A percentile compares a stretch with the other conserved stretches of the same genome.
Conservation (phyloP, 1,284 basidiomycete species). For the Coniferiporia weirii region DNA sequence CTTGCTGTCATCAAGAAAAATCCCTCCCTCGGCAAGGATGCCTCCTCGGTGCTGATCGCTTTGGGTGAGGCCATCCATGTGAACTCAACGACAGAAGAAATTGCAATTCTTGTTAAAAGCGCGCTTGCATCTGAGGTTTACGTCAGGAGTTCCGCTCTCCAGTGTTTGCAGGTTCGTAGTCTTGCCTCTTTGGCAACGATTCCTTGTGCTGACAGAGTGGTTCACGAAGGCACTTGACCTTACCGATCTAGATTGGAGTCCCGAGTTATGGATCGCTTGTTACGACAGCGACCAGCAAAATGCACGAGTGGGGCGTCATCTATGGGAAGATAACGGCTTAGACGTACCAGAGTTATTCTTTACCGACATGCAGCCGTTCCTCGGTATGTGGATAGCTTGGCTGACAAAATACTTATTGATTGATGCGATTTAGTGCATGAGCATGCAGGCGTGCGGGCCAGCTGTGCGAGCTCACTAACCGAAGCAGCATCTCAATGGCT, state of each 20-base stretch:
- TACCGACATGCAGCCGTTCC: constrained; percentile 55
- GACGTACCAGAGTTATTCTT: constrained; percentile 81
- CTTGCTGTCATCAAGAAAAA: constrained; percentile 75
- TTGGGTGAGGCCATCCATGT: constrained; percentile 79
- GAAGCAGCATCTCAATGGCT: constrained; percentile 78
- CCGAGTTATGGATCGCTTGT: constrained; percentile 84
- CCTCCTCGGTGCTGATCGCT: constrained; percentile 78
- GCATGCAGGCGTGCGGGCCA: constrained; percentile 76
- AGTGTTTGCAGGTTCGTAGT: constrained; percentile 73
- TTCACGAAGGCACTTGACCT: constrained; percentile 79
- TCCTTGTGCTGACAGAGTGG: constrained; percentile 8
- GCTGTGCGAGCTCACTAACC: constrained; percentile 71
- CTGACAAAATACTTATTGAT: constrained; percentile 4
- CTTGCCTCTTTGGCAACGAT: background rate
- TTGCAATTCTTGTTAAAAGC: constrained; percentile 63
- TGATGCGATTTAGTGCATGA: constrained; percentile 56
- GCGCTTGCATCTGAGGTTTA: constrained; percentile 86
- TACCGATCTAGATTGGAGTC: constrained; percentile 91
- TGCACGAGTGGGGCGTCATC: constrained; percentile 70
- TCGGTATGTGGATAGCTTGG: constrained; percentile 47
- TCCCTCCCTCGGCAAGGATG: constrained; percentile 82
- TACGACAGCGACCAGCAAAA: constrained; percentile 95
- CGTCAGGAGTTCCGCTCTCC: constrained; percentile 87
- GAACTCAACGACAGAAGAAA: constrained; percentile 61
- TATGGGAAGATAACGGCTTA: constrained; percentile 97